Percentiles rank a stretch among this genome's conserved stretches.
These are phyloP conservation scores for Lentithecium fluviatile DNA, from an alignment of 495 filamentous ascomycete species.

Conservation along the genomic window DNA sequence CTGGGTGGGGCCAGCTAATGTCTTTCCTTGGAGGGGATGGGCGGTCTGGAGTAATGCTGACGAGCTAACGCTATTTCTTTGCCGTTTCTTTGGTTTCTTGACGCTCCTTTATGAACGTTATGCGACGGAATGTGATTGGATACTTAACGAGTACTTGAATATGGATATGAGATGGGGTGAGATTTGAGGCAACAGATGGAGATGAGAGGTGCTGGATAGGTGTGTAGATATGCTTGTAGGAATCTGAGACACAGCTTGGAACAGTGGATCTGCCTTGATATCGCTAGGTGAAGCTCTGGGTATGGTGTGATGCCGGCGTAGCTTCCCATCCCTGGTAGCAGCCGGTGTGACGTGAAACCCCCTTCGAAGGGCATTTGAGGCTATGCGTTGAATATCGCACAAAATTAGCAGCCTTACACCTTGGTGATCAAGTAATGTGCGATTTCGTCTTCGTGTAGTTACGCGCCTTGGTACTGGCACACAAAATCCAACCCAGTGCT, in stretches of 20 bases:
- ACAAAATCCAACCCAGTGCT: too few relatives aligned
- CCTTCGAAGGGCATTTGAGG: too few relatives aligned
- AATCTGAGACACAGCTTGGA: conserved; percentile 6
- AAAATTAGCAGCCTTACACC: too few relatives aligned
- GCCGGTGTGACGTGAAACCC: too few relatives aligned
- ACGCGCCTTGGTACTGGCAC: too few relatives aligned
- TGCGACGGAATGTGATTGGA: conserved; percentile 5
- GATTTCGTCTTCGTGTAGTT: too few relatives aligned
- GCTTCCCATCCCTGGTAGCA: background rate
- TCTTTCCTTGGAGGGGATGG: background rate
- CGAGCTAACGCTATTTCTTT: conserved; percentile 18
- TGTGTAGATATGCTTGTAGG: conserved; percentile 4
- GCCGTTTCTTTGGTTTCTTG: background rate
- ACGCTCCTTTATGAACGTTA: conserved; percentile 25
- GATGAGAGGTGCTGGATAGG: background rate
- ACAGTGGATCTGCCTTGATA: too few relatives aligned
- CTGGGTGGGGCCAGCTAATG: conserved; percentile 4
- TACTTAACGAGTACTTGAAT: background rate
- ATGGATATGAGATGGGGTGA: background rate
- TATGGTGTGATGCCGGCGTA: background rate
- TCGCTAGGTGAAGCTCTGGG: background rate
- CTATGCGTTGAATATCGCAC: too few relatives aligned
- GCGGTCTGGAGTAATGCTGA: conserved; percentile 19
- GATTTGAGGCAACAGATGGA: background rate
- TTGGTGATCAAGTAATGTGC: too few relatives aligned